A percentile compares a stretch with the other conserved stretches of the same genome.
These are phyloP conservation scores for Plasmodium gonderi DNA, from an alignment of 169 alveolate genomes.

Conservation along the genomic window DNA sequence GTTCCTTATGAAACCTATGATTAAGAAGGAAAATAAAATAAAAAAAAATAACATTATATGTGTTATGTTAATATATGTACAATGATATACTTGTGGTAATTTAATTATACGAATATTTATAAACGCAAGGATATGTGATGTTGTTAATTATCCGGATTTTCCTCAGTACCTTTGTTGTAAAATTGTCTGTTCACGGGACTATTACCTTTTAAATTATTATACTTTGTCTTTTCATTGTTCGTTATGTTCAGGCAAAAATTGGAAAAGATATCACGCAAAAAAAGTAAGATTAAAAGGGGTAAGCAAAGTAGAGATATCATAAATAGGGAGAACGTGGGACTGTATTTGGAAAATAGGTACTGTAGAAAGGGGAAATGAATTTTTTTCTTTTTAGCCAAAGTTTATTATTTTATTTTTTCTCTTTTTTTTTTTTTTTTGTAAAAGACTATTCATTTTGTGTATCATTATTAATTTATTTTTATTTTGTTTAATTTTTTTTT, in stretches of 20 bases:
- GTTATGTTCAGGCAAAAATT: slow-evolving; percentile 25
- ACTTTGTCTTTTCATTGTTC: slow-evolving; percentile 21
- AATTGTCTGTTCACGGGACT: background rate
- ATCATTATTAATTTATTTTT: background rate
- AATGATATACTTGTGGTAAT: background rate
- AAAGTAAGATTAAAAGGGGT: background rate
- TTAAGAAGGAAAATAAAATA: background rate
- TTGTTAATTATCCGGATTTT: background rate
- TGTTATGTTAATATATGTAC: background rate
- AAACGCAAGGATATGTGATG: background rate
- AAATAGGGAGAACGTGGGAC: slow-evolving; percentile 47
- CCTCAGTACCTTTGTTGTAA: slow-evolving; percentile 33
- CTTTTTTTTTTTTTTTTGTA: background rate
- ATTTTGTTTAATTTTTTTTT: background rate
- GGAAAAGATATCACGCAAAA: slow-evolving; percentile 9
- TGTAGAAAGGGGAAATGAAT: background rate
- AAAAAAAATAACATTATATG: background rate
- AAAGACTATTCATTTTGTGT: background rate
- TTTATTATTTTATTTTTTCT: background rate
- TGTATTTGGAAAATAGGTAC: slow-evolving; percentile 51
- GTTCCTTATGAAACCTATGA: slow-evolving; percentile 41
- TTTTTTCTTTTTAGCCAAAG: background rate
- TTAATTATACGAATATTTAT: background rate
- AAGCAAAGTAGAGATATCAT: slow-evolving; percentile 19
- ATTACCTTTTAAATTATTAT: slow-evolving; percentile 7